Base-by-base conservation (phyloP, 176 grass and related monocot species). In the Cenchrus americanus region DNA sequence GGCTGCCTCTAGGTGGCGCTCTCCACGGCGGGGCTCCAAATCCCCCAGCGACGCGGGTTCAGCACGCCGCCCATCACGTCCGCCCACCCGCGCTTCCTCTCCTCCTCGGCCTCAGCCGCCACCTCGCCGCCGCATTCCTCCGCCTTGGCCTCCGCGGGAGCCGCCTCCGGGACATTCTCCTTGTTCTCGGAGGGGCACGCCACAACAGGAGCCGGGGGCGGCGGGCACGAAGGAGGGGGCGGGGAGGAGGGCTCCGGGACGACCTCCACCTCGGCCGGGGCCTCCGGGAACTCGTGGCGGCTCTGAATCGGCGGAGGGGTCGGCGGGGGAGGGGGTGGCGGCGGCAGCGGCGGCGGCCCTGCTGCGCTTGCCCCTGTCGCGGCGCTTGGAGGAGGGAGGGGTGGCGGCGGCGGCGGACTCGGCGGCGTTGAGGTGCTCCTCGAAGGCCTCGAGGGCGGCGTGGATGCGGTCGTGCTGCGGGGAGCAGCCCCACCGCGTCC, bases 401-500 rank as follows among this genome's bases (percentile, higher is more conserved):
- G 76, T 18, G 59, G 54, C 55, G 19, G 34, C 34, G 67, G 67
- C 41, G 22, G 76, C 4, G 42, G 59, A 51, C 85, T 89, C 84
- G 50, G 78, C 32, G 41, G 66, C 79, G 64, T 67, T 62, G 37
- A 86, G 77, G 80, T 92, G 87, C 40, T 89, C 84, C 71, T 92
- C 91, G 91, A 84, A 87, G 47, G 91, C 87, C 21, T 84, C 80
- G 43, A 89, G 80, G 60, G 60, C 91, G 57, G 61, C 84, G 71
- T 78, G 80, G 76, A 92, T 92, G 76, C 80, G 76, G 76, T 89
- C 71, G 71, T 87, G 81, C 65, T 86, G 50, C 48, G 91, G 81
- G 22, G 91, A 92, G 84, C 84, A 51, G 63, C 84, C 77, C 91
- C 87, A 89, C 8, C 87, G 84, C 9, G 80, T 81, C 91, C 91